A percentile compares a stretch with the other conserved stretches of the same genome.
Conservation (phyloP, 257 asterid genomes). For the Rhazya stricta region DNA sequence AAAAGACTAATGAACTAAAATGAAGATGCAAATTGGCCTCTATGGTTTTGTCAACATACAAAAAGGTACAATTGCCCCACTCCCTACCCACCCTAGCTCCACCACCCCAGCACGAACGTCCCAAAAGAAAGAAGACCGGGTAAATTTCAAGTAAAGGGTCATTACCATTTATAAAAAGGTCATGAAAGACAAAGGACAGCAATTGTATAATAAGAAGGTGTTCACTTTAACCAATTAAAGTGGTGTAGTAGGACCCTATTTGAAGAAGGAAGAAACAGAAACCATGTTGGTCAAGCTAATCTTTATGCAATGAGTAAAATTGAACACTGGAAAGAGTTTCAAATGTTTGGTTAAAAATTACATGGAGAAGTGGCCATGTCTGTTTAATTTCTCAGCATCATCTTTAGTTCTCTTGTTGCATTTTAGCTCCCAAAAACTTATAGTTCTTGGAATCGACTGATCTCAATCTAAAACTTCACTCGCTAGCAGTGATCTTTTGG, state of each 20-base stretch:
- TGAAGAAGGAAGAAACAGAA: background rate
- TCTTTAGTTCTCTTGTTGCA: background rate
- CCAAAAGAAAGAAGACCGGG: background rate
- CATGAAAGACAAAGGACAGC: background rate
- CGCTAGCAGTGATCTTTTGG: too few species aligned
- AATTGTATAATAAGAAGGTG: background rate
- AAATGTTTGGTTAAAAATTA: background rate
- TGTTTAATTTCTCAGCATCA: background rate
- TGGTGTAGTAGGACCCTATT: background rate
- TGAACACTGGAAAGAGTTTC: background rate
- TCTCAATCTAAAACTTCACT: too few species aligned
- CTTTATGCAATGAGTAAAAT: constrained; percentile 1
- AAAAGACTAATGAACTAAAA: background rate
- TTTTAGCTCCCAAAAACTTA: background rate
- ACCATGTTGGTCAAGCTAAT: background rate
- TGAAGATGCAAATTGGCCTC: background rate
- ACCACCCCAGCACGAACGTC: background rate
- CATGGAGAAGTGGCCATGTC: background rate
- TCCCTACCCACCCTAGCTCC: background rate
- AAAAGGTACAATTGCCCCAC: background rate
- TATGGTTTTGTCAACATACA: background rate
- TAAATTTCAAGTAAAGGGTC: background rate
- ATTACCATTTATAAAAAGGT: background rate
- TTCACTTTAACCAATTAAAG: constrained; percentile 3
- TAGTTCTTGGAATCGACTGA: background rate